Conservation (phyloP, 257 asterid genomes). For the Przewalskia tangutica region DNA sequence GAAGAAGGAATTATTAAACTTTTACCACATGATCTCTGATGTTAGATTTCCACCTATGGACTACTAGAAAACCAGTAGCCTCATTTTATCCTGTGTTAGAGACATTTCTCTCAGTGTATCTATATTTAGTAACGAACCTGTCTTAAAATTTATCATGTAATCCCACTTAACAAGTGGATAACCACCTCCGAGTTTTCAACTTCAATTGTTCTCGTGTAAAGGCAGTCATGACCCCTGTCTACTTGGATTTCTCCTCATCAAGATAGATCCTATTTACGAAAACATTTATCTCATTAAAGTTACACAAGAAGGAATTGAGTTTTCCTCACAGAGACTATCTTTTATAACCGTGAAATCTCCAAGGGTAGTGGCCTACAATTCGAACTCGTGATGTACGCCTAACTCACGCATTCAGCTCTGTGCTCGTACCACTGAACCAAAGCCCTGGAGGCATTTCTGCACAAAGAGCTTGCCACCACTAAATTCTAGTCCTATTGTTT, state of each 20-base stretch:
- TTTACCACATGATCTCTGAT: not conserved
- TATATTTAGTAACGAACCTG: not conserved
- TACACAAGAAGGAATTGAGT: not conserved
- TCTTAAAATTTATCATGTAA: not conserved
- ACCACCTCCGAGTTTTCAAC: not conserved
- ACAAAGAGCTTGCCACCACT: not conserved
- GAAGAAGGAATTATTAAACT: not conserved
- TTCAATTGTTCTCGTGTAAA: not conserved
- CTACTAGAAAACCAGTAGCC: not conserved
- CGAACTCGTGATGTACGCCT: not conserved
- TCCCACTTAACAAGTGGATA: not conserved
- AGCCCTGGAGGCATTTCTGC: not conserved
- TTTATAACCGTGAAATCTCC: not conserved
- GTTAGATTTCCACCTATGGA: not conserved
- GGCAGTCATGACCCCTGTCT: not conserved
- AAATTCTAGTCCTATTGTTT: not conserved
- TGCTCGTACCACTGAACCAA: not conserved
- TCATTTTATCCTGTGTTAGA: not conserved
- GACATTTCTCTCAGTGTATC: not conserved
- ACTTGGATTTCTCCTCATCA: not conserved
- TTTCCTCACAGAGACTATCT: not conserved
- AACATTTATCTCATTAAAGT: not conserved
- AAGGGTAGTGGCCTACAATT: not conserved
- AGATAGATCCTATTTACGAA: not conserved
- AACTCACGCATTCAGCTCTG: not conserved